Base-by-base conservation (phyloP, 495 filamentous ascomycete species). In the Penicillium simplicissimum region DNA sequence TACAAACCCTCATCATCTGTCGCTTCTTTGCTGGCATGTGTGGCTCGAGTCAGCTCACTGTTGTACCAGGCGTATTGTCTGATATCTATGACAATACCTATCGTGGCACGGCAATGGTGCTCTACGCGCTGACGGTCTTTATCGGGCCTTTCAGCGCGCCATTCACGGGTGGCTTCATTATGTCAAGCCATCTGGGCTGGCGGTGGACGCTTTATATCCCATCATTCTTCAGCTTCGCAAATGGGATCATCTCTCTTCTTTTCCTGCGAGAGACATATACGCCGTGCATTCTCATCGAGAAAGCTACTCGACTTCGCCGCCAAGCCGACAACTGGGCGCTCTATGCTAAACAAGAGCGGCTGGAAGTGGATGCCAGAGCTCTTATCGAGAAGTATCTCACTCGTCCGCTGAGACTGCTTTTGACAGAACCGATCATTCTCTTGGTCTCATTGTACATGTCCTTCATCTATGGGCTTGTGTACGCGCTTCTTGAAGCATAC, bases 21-120 rank as follows among this genome's bases (percentile, higher is more conserved):
- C 77, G 82, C 0, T 84, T 84, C 68, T 82, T 85, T 57, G 72
- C 69, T 1, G 83, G 83, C 0, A 45, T 82, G 11, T 84, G 81
- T 58, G 82, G 78, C 7, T 78, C 80, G 6, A 79, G 78, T 52
- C 80, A 83, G 3, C 60, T 85, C 2, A 78, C 82, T 4, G 71
- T 82, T 11, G 82, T 83, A 3, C 82, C 78, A 0, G 82, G 76
- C 0, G 75, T 81, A 0, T 74, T 85, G n/a, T 76, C 81, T 0
- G 84, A 86, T 59, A 61, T 85, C 54, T 84, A 76, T 59, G 72
- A 76, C 55, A 82, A 80, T 9, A 67, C 70, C 0, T 73, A 76
- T n/a, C 77, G 84, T 8, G 78, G 82, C 0, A 62, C 76, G 0
- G 79, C 84, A 1, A 77, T 87, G 23, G 67, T 78, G 0, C 66